Conservation (phyloP, 1,284 basidiomycete genomes). For the Cryptococcus floricola region DNA sequence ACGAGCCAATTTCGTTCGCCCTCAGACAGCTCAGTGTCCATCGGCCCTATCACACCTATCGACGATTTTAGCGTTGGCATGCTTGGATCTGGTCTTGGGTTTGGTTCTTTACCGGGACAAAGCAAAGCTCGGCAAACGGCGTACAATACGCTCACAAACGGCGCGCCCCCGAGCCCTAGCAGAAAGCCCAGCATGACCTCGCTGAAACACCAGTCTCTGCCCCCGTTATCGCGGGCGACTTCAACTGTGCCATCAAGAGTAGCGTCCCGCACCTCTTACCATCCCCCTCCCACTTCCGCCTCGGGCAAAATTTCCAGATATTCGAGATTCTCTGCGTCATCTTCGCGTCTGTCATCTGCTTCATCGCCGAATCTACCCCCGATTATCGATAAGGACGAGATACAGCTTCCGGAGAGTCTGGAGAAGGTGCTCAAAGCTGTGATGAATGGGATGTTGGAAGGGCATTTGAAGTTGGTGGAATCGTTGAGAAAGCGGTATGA, state of each 20-base stretch:
- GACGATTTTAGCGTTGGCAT: conserved; percentile 2
- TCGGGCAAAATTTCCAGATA: conserved; percentile 11
- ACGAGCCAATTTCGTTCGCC: conserved; percentile 8
- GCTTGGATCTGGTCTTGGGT: neutral
- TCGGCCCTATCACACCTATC: conserved; percentile 10
- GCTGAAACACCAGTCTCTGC: conserved; percentile 63
- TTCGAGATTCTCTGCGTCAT: conserved; percentile 9
- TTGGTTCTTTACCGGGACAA: neutral
- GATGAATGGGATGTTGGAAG: conserved; percentile 75
- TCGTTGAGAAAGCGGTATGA: conserved; percentile 81
- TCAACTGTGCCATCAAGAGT: neutral
- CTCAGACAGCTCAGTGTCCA: conserved; percentile 10
- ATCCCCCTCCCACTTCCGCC: neutral
- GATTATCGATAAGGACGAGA: conserved; percentile 3
- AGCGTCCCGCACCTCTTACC: neutral
- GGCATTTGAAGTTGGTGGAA: conserved; percentile 76
- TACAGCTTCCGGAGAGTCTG: conserved; percentile 75
- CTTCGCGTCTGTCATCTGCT: neutral
- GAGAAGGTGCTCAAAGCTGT: conserved; percentile 79
- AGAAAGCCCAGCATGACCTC: conserved; percentile 13
- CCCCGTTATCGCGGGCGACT: conserved; percentile 59
- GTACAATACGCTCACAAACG: conserved; percentile 35
- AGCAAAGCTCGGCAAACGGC: conserved; percentile 21
- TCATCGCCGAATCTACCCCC: neutral
- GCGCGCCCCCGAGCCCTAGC: conserved; percentile 14